phyloP scores from a whole-genome alignment of 1,284 basidiomycete genomes.

The Cutaneotrichosporon arboriforme region DNA sequence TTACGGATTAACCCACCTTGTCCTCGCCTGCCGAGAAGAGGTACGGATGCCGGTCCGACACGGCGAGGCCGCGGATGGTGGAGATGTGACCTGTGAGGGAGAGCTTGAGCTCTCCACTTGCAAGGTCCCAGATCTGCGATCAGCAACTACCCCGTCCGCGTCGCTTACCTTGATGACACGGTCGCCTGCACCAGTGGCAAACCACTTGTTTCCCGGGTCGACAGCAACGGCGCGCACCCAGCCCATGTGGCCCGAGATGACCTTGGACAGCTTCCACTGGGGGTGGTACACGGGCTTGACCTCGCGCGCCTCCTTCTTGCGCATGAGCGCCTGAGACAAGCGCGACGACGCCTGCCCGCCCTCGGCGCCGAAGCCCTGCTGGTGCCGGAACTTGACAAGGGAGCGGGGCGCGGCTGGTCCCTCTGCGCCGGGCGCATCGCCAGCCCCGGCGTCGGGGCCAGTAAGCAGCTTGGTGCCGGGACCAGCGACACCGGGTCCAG shows the following conservation, averaged over 20 bases:
- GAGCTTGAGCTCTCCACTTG: slow-evolving; percentile 88
- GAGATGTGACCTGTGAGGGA: slow-evolving; percentile 96
- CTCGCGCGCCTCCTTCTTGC: slow-evolving; percentile 83
- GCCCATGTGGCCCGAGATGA: slow-evolving; percentile 95
- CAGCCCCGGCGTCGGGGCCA: not conserved
- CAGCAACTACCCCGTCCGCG: not conserved
- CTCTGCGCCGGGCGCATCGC: not conserved
- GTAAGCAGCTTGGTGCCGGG: slow-evolving; percentile 50
- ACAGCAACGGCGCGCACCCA: slow-evolving; percentile 97
- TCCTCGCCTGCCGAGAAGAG: slow-evolving; percentile 97
- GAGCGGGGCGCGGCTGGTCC: slow-evolving; percentile 23
- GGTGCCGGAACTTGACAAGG: slow-evolving; percentile 48
- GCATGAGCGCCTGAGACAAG: slow-evolving; percentile 76
- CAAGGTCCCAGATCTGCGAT: slow-evolving; percentile 85
- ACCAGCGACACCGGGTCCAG: slow-evolving; percentile 50
- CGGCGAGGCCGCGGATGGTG: slow-evolving; percentile 88
- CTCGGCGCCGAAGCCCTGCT: slow-evolving; percentile 45
- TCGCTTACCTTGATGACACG: slow-evolving; percentile 74
- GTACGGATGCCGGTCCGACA: slow-evolving; percentile 89
- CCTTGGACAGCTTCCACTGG: slow-evolving; percentile 87
- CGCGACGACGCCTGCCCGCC: slow-evolving; percentile 51
- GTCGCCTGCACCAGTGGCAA: slow-evolving; percentile 95
- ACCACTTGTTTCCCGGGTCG: slow-evolving; percentile 98
- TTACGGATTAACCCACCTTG: slow-evolving; percentile 50
- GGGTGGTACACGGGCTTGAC: slow-evolving; percentile 93